A percentile compares a stretch with the other conserved stretches of the same genome.
These are phyloP conservation scores for Nicotiana tabacum DNA, from an alignment of 257 asterid species.

Conservation along the genomic window DNA sequence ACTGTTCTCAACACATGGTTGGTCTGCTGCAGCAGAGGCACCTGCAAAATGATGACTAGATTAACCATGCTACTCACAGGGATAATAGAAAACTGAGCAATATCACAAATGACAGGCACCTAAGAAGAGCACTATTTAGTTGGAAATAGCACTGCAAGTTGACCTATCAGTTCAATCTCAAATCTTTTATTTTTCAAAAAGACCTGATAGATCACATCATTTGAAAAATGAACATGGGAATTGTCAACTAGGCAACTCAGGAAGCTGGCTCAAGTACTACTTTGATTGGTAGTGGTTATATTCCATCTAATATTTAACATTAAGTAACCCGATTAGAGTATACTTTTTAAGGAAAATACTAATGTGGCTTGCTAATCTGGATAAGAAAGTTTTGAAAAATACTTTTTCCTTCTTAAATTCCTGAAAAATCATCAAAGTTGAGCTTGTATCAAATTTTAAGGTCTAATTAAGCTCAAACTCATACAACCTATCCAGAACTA, in stretches of 20 bases:
- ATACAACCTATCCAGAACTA: not conserved
- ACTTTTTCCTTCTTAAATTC: not conserved
- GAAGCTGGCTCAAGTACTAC: not conserved
- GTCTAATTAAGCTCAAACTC: not conserved
- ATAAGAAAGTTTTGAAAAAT: not conserved
- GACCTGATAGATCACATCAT: not conserved
- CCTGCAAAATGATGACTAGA: conserved; percentile 1
- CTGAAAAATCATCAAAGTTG: not conserved
- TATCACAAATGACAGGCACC: not conserved
- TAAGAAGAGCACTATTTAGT: not conserved
- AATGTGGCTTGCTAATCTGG: not conserved
- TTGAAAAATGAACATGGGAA: not conserved
- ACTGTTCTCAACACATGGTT: not conserved
- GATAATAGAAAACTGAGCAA: not conserved
- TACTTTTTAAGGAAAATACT: not conserved
- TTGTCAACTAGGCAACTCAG: not conserved
- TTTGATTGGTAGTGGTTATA: not conserved
- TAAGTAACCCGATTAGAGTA: not conserved
- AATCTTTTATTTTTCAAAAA: not conserved
- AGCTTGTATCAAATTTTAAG: not conserved
- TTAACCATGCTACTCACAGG: not conserved
- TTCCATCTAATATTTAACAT: not conserved
- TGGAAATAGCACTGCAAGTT: not conserved
- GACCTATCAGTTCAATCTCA: not conserved
- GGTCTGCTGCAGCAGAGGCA: conserved; percentile 1